Base-by-base conservation (phyloP, 192 early-diverging fungal species). In the Coemansia sp. region DNA sequence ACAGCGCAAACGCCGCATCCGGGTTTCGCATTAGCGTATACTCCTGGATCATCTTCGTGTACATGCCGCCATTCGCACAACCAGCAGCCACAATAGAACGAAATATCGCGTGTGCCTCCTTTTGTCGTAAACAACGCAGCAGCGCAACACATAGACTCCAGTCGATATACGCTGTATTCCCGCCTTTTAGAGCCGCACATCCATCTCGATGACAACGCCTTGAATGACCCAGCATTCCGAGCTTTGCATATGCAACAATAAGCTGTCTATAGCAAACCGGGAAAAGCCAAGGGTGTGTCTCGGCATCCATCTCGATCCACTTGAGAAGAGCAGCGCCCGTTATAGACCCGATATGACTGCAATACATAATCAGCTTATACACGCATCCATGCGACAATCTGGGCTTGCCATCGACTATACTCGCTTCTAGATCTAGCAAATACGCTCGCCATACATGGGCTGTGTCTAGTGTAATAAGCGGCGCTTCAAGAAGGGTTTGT, bases 131-230 rank as follows among this genome's bases (percentile, higher is more conserved):
- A 6, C 61, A 36, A 6, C 62, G 20, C 36, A 83, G 60, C 0
- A 83, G 68, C 26, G 75, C 71, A 20, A 46, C 26, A 7, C 75
- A 83, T 64, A 83, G 62, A 66, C 68, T 59, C 71, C 75, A 77
- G n/a, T 73, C 71, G 0, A 68, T 24, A 57, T 39, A 21, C 26
- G 38, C 16, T 6, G 51, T 53, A 44, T 46, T 6, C 10, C 33
- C 23, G 35, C 55, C 23, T 12, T 41, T 26, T 11, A 35, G 53
- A 39, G 45, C 46, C 11, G n/a, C 20, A 1, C 20, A 20, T 11
- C 49, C 68, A 7, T 63, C 66, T 2, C n/a, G 12, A 39, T 77
- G 76, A 38, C 72, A 57, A 21, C 80, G 75, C 33, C 53, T 64
- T 12, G 75, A 55, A 48, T 83, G 72, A 4, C 52, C 72, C 11